phyloP scores from a whole-genome alignment of 75 land plant species.

The Picea sitchensis region DNA sequence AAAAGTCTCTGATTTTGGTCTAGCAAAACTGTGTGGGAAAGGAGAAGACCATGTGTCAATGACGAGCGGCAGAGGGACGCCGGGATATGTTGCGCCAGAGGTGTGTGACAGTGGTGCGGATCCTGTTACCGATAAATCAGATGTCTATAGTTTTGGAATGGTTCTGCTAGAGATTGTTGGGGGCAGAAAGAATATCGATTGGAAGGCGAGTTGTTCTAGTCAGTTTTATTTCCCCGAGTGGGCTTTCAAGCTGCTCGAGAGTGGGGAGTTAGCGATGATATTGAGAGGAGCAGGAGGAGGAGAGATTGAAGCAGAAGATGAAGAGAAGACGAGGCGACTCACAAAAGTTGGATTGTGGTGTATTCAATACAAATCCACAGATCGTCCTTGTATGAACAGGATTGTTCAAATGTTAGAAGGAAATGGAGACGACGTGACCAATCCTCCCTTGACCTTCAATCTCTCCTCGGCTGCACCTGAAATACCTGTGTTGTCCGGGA shows the following conservation, averaged over 20 bases:
- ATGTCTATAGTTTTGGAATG: slow-evolving; percentile 39
- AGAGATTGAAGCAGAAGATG: not conserved
- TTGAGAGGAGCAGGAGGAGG: not conserved
- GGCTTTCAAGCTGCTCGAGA: not conserved
- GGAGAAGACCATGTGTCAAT: slow-evolving; percentile 10
- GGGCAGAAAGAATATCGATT: slow-evolving; percentile 17
- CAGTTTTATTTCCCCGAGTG: slow-evolving; percentile 6
- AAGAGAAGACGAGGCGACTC: not conserved
- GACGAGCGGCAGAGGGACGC: slow-evolving; percentile 15
- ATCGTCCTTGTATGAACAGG: slow-evolving; percentile 17
- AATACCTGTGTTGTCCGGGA: too few species aligned
- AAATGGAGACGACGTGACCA: not conserved
- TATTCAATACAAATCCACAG: slow-evolving; percentile 11
- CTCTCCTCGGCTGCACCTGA: slow-evolving; percentile 1
- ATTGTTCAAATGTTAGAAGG: slow-evolving; percentile 24
- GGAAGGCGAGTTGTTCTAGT: not conserved
- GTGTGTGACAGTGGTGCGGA: slow-evolving; percentile 5
- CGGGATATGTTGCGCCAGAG: slow-evolving; percentile 33
- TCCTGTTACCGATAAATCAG: slow-evolving; percentile 15
- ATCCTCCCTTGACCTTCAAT: slow-evolving; percentile 14
- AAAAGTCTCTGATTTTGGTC: slow-evolving; percentile 34
- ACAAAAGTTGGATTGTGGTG: slow-evolving; percentile 21
- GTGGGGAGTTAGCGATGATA: not conserved
- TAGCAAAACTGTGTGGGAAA: slow-evolving; percentile 17
- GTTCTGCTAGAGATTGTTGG: slow-evolving; percentile 23